Evolutionary conservation across 192 early-diverging fungal genomes (phyloP), one percentile per base, ranked within the genome.

Genomic region (Coemansia sp.): DNA sequence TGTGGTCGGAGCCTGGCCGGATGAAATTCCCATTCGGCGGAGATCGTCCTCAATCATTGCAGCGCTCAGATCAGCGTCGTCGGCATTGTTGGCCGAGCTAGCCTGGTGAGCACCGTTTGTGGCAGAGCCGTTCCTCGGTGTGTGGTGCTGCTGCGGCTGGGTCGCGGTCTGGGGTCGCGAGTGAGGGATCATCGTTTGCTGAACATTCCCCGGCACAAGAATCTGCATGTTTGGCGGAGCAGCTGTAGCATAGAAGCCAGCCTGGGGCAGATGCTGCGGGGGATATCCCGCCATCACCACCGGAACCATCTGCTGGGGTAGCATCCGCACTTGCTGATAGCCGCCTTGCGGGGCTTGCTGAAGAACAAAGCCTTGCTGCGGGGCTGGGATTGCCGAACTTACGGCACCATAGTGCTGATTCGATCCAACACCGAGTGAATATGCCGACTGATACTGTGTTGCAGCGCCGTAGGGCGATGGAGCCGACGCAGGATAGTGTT

Each of bases 321-420:
- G 17, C 59, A 22, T 36, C 6, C 36, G 33, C 59, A 41, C n/a
- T 41, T 61, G 59, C 59, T 37, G 36, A 48, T 17, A n/a, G 36
- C 51, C 55, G 33, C 22, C 33, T 14, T 66, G 65, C 54, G 59
- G 65, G 41, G 39, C 53, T 20, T 20, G 36, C 60, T 70, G 69
- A 45, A 61, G 66, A 43, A 51, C 61, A 45, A 57, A 68, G 28
- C 59, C 51, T 14, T 18, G 55, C 8, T 69, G 70, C 14, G 79
- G 79, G 11, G 74, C 73, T 20, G 79, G 70, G 17, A 80, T 72
- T 37, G 73, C 70, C 5, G 79, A 81, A n/a, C 61, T 14, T 28
- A 37, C n/a, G 15, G 61, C 14, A 7, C 28, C 65, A 45, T 68
- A 43, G n/a, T 37, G 61, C 52, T 62, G 54, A 15, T 11, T 35